Evolutionary conservation across 805 yeast species (phyloP), one percentile per base, ranked within the genome.

Genomic region (Lipomyces orientalis): DNA sequence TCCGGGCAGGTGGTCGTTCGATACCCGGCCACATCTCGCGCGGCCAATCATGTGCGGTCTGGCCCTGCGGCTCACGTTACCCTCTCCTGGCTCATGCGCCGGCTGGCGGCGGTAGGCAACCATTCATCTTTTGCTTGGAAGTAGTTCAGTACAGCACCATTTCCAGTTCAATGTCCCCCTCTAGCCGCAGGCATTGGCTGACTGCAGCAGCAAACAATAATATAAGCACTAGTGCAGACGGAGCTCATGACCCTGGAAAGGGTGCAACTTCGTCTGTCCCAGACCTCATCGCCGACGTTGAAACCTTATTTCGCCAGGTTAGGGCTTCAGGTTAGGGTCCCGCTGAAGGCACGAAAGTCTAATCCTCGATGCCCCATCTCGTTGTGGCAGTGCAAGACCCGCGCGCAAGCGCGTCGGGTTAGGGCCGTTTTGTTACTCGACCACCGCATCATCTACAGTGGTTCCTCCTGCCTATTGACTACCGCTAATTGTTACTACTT

Each of bases 261-360:
- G 8, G 14, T 54, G 33, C 7, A 19, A 52, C 55, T 22, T 16
- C 22, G 2, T 52, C 39, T 12, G 6, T 4, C 37, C 37, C 58
- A 1, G 37, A 29, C n/a, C 55, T 51, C 33, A 25, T 31, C 16
- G 55, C 9, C 14, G n/a, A 8, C 6, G 22, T 52, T 10, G n/a
- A 52, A 52, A 52, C 55, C 55, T 52, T 52, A 52, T 31, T 52
- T 8, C 5, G 33, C n/a, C 59, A 56, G 59, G 59, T 56, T 55
- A 55, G 58, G 58, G 58, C 58, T 25, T 55, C 58, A 39, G 58
- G 58, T 55, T 56, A 56, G 59, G 59, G 31, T 31, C 16, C 19
- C 16, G 4, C 19, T 4, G 16, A 19, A 19, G n/a, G 34, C n/a
- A 54, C 14, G 9, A 52, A 54, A 14, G 7, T 43, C 10, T 43